These are phyloP conservation scores for Cryoendolithus antarcticus DNA, from an alignment of 2,329 filamentous ascomycete genomes.

Conservation along the genomic window DNA sequence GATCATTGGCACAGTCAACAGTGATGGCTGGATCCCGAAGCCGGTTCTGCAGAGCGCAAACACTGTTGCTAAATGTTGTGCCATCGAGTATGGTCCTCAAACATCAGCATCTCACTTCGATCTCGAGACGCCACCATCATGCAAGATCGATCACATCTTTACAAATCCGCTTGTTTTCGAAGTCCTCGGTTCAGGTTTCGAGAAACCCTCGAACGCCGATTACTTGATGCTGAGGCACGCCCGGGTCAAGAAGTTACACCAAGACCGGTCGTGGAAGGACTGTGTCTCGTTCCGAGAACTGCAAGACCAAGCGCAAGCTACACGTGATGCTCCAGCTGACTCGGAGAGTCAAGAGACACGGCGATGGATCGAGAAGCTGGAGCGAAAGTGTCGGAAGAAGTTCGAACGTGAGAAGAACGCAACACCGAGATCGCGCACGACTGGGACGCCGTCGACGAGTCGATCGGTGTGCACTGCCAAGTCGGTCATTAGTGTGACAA, in stretches of 20 bases:
- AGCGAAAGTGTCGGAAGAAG: constrained; percentile 25
- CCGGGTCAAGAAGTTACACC: constrained; percentile 62
- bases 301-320: constrained; percentile 50
- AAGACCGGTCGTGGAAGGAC: constrained; percentile 59
- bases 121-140: constrained; percentile 1
- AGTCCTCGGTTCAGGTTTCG: constrained; percentile 67
- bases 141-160: constrained; percentile 44
- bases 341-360: constrained; percentile 50
- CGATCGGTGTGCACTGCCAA: no score
- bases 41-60: constrained; percentile 33
- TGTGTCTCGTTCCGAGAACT: constrained; percentile 58
- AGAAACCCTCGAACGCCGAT: constrained; percentile 53
- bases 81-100: constrained; percentile 18
- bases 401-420: constrained; percentile 16
- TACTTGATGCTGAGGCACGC: constrained; percentile 72
- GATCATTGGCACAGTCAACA: constrained; percentile 46
- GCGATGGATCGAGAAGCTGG: constrained; percentile 50
- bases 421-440: constrained; percentile 10
- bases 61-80: constrained; percentile 26
- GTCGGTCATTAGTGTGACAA: no score
- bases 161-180: constrained; percentile 64
- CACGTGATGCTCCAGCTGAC: constrained; percentile 36
- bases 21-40: constrained; percentile 33
- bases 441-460: constrained; percentile 1
- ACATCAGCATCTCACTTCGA: constrained; percentile 13